phyloP scores from a whole-genome alignment of 2,329 filamentous ascomycete species.

The Diaporthe citri region DNA sequence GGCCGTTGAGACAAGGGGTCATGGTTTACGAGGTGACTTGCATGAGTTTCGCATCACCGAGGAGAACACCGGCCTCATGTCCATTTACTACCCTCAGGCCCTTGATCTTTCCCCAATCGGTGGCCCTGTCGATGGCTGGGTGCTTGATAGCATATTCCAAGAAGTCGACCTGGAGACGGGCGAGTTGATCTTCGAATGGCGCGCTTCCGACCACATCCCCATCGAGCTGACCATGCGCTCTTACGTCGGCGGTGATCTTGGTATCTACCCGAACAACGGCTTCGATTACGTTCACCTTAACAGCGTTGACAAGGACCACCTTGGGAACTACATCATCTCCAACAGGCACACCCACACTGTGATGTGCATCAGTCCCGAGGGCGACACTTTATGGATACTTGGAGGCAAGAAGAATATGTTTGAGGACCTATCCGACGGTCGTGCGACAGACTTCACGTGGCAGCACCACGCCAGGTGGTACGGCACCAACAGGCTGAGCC shows the following conservation, averaged over 20 bases:
- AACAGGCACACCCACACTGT: constrained; percentile 50
- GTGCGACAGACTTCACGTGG: constrained; percentile 53
- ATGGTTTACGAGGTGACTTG: constrained; percentile 51
- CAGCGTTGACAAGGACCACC: constrained; percentile 49
- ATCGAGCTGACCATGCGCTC: constrained; percentile 45
- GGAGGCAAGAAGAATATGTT: constrained; percentile 53
- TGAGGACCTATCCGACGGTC: constrained; percentile 50
- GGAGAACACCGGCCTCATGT: constrained; percentile 56
- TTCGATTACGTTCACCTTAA: constrained; percentile 57
- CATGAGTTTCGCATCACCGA: constrained; percentile 59
- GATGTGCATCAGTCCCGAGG: constrained; percentile 47
- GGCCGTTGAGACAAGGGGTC: constrained; percentile 44
- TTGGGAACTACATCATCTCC: constrained; percentile 54
- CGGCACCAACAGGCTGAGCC: constrained; percentile 49
- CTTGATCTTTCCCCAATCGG: constrained; percentile 49
- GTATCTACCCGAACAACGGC: constrained; percentile 46
- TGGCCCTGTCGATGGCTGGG: constrained; percentile 47
- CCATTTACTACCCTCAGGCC: constrained; percentile 53
- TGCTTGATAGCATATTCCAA: constrained; percentile 55
- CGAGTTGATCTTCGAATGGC: constrained; percentile 54
- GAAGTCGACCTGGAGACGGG: constrained; percentile 54
- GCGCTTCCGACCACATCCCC: constrained; percentile 50
- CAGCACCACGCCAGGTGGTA: constrained; percentile 54
- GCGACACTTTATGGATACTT: constrained; percentile 52
- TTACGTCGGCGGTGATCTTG: constrained; percentile 46